Evolutionary conservation across 2,329 filamentous ascomycete genomes (phyloP), one percentile per base, ranked within the genome.

Genomic region (Penicillium sp.): DNA sequence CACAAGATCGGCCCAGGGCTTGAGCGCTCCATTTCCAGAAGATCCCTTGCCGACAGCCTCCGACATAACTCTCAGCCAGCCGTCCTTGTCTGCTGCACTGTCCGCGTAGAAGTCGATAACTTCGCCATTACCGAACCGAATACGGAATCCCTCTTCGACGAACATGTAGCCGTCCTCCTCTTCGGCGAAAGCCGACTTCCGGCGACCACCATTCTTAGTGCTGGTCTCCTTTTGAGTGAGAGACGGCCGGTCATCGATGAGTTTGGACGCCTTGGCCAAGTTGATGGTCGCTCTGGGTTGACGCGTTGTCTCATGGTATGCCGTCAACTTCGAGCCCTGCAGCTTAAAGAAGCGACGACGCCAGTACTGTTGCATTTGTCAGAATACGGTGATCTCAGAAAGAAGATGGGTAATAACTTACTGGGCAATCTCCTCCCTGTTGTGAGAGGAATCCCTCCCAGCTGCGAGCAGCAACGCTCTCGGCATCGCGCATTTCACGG

Each of bases 81-180:
- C 87, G 40, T 95, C 89, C 74, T 97, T 98, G 66, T 93, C 87
- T 33, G 82, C 82, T 1, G 85, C 81, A 28, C 83, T 91, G 71
- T 97, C 92, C 65, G 92, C 93, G 66, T 98, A 97, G 69, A 97
- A 97, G 76, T 97, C 92, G 66, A 98, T 98, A 56, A 95, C 84
- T 73, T 98, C 93, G 54, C 93, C 93, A 65, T 98, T 98, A 68
- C 89, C 95, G 73, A 98, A 98, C 50, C 92, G 89, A 68, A 98
- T 95, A 35, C 93, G 89, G 85, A 98, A 98, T 2, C 93, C 93
- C 69, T 98, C 93, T 70, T 98, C 93, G 46, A 98, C 92, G 69
- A 98, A 98, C 88, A 96, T 95, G 77, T 98, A 98, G 37, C 93
- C 93, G 68, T 98, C 93, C 72, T 98, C 93, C 58, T 98, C 93